Conservation (phyloP, 805 yeast species). For the Candida boleticola region DNA sequence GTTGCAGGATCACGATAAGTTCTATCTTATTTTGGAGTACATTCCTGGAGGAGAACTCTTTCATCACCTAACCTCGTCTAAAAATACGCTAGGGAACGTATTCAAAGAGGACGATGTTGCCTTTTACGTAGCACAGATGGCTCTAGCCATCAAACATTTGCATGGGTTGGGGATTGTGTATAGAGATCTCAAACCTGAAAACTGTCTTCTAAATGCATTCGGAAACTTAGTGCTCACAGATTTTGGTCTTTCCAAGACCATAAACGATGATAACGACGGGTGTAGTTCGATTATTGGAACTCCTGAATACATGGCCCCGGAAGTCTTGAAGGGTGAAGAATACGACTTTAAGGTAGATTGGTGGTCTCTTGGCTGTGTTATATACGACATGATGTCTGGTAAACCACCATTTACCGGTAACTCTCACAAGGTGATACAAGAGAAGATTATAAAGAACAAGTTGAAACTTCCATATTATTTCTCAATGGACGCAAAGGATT, state of each 20-base stretch:
- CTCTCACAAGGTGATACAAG: conserved; percentile 70
- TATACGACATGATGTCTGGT: conserved; percentile 79
- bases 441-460: conserved; percentile 69
- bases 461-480: conserved; percentile 71
- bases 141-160: conserved; percentile 71
- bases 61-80: conserved; percentile 51
- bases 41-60: conserved; percentile 88
- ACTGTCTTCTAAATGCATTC: conserved; percentile 70
- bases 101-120: conserved; percentile 44
- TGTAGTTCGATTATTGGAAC: conserved; percentile 69
- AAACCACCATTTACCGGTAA: conserved; percentile 87
- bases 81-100: conserved; percentile 42
- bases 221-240: conserved; percentile 86
- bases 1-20: conserved; percentile 73
- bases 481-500: conserved; percentile 76
- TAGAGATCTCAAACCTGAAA: conserved; percentile 87
- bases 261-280: conserved; percentile 27
- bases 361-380: conserved; percentile 88
- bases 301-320: conserved; percentile 89
- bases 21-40: conserved; percentile 74
- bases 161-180: conserved; percentile 82
- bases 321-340: conserved; percentile 70
- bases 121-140: conserved; percentile 63
- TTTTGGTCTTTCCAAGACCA: conserved; percentile 67
- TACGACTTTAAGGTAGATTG: conserved; percentile 84